These are phyloP conservation scores for Aspergillus mulundensis DNA, from an alignment of 495 filamentous ascomycete genomes.

Conservation along the genomic window DNA sequence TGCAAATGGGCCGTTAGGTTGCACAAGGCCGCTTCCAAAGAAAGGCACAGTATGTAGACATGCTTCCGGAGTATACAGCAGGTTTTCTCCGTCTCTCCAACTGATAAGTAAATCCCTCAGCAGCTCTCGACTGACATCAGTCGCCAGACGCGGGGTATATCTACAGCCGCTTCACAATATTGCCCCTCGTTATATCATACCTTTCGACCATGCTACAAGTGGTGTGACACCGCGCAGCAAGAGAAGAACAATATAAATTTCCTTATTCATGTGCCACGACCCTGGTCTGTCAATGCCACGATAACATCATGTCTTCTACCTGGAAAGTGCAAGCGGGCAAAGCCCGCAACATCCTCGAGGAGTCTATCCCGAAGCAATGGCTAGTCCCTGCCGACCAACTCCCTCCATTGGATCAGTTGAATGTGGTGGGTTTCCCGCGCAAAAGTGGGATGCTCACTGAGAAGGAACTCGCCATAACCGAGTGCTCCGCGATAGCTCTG, in stretches of 20 bases:
- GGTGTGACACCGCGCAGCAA: neutral
- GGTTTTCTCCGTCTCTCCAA: neutral
- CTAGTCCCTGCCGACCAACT: conserved; percentile 27
- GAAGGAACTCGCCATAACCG: conserved; percentile 57
- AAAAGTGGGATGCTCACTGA: conserved; percentile 46
- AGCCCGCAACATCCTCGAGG: conserved; percentile 30
- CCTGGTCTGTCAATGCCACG: too few species aligned
- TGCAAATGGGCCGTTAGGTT: neutral
- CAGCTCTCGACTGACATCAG: neutral
- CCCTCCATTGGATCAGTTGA: conserved; percentile 27
- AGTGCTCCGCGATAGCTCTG: conserved; percentile 50
- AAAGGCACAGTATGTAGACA: neutral
- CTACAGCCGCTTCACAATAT: neutral
- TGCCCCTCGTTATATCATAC: neutral
- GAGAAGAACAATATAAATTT: neutral
- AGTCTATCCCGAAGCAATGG: conserved; percentile 41
- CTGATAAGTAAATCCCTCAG: conserved; percentile 5
- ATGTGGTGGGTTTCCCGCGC: conserved; percentile 40
- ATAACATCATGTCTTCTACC: conserved; percentile 23
- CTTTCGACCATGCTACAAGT: neutral
- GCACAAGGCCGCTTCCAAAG: neutral
- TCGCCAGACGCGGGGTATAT: conserved; percentile 3
- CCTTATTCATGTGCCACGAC: too few species aligned
- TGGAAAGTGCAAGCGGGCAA: conserved; percentile 35
- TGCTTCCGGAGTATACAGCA: neutral